Evolutionary conservation across 2,329 filamentous ascomycete genomes (phyloP).

Genomic region (Onygena corvina): DNA sequence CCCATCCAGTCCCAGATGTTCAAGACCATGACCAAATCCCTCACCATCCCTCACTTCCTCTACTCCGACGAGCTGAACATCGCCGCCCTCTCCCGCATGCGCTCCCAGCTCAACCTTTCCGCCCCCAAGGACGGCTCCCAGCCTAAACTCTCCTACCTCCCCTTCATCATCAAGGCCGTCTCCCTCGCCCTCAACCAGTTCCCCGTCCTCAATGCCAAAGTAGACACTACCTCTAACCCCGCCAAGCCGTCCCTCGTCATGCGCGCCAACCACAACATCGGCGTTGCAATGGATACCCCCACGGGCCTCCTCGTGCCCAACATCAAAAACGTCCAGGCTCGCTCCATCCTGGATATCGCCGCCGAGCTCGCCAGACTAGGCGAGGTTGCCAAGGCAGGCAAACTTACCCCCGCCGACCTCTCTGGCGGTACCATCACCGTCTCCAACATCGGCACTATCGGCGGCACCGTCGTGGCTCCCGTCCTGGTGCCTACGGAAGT

Average conservation of each 20-base stretch:
- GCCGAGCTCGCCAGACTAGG: constrained; percentile 64
- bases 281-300: constrained; percentile 89
- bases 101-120: constrained; percentile 45
- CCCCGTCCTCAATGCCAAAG: constrained; percentile 74
- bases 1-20: constrained; percentile 87
- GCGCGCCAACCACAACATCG: constrained; percentile 83
- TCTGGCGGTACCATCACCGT: constrained; percentile 84
- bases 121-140: constrained; percentile 46
- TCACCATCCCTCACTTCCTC: constrained; percentile 87
- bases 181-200: constrained; percentile 71
- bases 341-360: constrained; percentile 68
- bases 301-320: constrained; percentile 82
- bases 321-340: constrained; percentile 65
- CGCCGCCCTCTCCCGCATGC: constrained; percentile 58
- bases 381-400: constrained; percentile 58
- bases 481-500: constrained; percentile 86
- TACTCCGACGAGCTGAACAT: constrained; percentile 87
- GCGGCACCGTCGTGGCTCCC: constrained; percentile 80
- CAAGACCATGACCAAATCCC: constrained; percentile 87
- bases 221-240: constrained; percentile 50
- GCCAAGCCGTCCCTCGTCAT: constrained; percentile 63
- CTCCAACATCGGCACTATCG: constrained; percentile 91
- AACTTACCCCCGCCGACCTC: constrained; percentile 62
- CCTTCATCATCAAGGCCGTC: constrained; percentile 91
- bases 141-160: constrained; percentile 69